phyloP scores from a whole-genome alignment of 2,329 filamentous ascomycete genomes.

The Ophiostoma populinum region DNA sequence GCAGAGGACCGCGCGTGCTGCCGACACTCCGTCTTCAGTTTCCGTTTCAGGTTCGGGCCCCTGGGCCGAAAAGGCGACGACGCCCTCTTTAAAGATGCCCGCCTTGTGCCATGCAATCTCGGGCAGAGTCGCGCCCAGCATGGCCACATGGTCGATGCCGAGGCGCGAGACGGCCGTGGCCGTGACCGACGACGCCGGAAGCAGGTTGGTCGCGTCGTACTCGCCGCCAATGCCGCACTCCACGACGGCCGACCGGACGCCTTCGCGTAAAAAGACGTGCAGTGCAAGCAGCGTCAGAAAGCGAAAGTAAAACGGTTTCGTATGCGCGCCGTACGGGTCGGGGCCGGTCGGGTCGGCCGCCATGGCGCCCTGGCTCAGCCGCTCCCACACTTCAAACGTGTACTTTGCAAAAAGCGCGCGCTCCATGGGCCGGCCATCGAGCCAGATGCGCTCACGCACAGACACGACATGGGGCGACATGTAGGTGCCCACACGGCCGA shows the following conservation, averaged over 20 bases:
- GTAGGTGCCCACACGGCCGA: constrained; percentile 42
- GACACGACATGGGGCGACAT: constrained; percentile 71
- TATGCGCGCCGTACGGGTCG: constrained; percentile 33
- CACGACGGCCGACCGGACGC: constrained; percentile 62
- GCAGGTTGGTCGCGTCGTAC: constrained; percentile 57
- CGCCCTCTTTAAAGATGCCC: constrained; percentile 47
- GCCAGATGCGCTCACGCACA: constrained; percentile 69
- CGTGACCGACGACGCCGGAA: constrained; percentile 22
- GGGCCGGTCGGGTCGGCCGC: constrained; percentile 21
- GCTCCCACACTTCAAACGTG: constrained; percentile 75
- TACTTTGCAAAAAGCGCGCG: constrained; percentile 54
- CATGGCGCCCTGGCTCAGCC: constrained; percentile 24
- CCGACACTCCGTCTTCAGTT: constrained; percentile 12
- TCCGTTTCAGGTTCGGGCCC: neutral
- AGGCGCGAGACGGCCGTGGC: constrained; percentile 28
- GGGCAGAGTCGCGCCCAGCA: constrained; percentile 43
- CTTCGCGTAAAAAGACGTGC: constrained; percentile 62
- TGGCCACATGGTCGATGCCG: constrained; percentile 50
- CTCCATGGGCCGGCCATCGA: constrained; percentile 54
- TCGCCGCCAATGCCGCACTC: constrained; percentile 83
- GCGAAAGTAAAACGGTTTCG: constrained; percentile 83
- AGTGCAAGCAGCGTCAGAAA: constrained; percentile 80
- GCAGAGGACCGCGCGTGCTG: constrained; percentile 34
- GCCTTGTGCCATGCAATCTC: constrained; percentile 61
- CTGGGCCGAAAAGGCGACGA: constrained; percentile 36